Percentiles rank a stretch among this genome's conserved stretches.
These are phyloP conservation scores for Dothistroma septosporum DNA, from an alignment of 2,329 filamentous ascomycete species.

Conservation along the genomic window DNA sequence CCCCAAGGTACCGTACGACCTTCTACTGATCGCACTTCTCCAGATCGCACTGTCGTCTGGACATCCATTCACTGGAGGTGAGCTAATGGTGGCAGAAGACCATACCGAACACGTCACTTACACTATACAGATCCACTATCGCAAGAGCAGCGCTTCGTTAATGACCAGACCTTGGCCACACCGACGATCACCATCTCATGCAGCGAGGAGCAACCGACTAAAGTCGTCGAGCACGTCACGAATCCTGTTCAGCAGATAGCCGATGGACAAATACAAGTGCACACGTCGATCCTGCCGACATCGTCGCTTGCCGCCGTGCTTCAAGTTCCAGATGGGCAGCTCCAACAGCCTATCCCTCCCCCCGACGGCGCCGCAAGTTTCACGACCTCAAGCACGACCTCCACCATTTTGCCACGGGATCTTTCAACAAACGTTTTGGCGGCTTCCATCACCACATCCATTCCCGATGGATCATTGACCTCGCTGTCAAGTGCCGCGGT, in stretches of 20 bases:
- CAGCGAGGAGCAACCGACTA: neutral
- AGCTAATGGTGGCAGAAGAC: neutral
- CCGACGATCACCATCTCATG: slow-evolving; percentile 6
- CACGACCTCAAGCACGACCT: slow-evolving; percentile 11
- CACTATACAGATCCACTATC: slow-evolving; percentile 1
- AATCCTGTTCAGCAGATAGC: slow-evolving; percentile 15
- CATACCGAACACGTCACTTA: neutral
- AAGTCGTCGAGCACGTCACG: slow-evolving; percentile 9
- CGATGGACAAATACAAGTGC: slow-evolving; percentile 22
- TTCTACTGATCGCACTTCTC: slow-evolving; percentile 28
- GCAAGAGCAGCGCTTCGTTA: neutral
- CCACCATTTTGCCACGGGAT: neutral
- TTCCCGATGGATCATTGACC: slow-evolving; percentile 27
- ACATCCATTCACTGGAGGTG: slow-evolving; percentile 22
- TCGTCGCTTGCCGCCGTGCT: neutral
- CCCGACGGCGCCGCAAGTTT: slow-evolving; percentile 1
- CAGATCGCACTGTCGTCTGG: slow-evolving; percentile 27
- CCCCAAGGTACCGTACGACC: slow-evolving; percentile 18
- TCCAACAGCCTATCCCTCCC: slow-evolving; percentile 1
- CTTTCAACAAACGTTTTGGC: neutral
- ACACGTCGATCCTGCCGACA: neutral
- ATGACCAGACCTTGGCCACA: neutral
- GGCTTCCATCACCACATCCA: slow-evolving; percentile 17
- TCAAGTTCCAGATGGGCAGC: slow-evolving; percentile 9
- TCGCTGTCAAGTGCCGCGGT: slow-evolving; percentile 30